Evolutionary conservation across 257 asterid species (phyloP).

Genomic region (Jaltomata sinuosa): DNA sequence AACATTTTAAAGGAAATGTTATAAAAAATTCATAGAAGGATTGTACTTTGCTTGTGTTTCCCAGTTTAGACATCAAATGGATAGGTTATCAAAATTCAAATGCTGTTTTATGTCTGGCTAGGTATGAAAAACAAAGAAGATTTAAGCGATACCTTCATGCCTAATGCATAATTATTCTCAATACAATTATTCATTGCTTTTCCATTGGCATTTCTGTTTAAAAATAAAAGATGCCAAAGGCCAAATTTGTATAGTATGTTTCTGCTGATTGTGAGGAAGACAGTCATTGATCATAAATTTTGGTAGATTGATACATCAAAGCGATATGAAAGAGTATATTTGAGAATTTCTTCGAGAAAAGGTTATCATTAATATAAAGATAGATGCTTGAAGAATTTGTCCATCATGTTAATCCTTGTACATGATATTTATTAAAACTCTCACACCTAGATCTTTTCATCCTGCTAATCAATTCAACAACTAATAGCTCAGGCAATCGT

Average conservation of each 20-base stretch:
- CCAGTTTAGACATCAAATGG: background rate
- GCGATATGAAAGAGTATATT: background rate
- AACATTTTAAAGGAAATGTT: background rate
- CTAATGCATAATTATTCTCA: background rate
- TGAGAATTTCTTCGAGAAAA: background rate
- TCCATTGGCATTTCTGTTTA: background rate
- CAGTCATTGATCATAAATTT: background rate
- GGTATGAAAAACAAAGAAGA: background rate
- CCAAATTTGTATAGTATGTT: background rate
- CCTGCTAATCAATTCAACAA: constrained; percentile 2
- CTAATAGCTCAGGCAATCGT: background rate
- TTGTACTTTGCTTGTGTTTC: background rate
- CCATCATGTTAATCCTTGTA: background rate
- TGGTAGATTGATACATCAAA: background rate
- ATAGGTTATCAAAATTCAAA: background rate
- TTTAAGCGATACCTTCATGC: background rate
- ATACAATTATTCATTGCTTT: too few relatives aligned
- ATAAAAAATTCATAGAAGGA: background rate
- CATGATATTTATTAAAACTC: background rate
- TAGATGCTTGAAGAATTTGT: background rate
- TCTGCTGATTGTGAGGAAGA: background rate
- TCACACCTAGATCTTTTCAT: background rate
- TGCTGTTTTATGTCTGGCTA: background rate
- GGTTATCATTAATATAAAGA: background rate
- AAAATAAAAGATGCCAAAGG: background rate